A percentile compares a stretch with the other conserved stretches of the same genome.
Evolutionary conservation across 2,329 filamentous ascomycete genomes (phyloP).

Genomic region (Penicillium sp.): DNA sequence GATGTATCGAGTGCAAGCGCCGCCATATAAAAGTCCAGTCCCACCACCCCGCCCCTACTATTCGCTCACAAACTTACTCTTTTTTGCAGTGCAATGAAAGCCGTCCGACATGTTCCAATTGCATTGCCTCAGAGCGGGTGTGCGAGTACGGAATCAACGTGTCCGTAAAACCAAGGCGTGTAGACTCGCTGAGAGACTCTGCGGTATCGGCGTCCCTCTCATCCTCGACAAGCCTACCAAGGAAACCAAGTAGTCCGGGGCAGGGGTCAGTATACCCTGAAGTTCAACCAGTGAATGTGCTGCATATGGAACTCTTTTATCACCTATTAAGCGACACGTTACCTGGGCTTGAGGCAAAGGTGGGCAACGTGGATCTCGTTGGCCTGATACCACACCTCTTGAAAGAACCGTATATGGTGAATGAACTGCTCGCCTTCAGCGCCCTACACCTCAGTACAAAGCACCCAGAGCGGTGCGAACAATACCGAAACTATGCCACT

Average conservation of each 20-base stretch:
- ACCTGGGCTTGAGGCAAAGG: background rate
- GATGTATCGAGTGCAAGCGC: slow-evolving; percentile 34
- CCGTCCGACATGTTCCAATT: slow-evolving; percentile 29
- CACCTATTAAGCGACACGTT: slow-evolving; percentile 18
- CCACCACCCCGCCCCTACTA: too few relatives aligned
- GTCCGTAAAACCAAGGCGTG: background rate
- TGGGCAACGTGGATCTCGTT: background rate
- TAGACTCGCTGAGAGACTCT: background rate
- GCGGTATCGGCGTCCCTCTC: background rate
- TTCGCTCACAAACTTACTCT: too few relatives aligned
- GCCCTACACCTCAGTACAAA: slow-evolving; percentile 40
- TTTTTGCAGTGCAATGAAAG: slow-evolving; percentile 29
- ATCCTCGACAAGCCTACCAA: background rate
- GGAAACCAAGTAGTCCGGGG: background rate
- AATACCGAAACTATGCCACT: slow-evolving; percentile 25
- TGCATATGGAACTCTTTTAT: slow-evolving; percentile 27
- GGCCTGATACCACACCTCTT: slow-evolving; percentile 1
- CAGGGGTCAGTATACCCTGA: slow-evolving; percentile 1
- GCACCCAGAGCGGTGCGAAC: slow-evolving; percentile 31
- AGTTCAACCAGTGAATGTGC: slow-evolving; percentile 18
- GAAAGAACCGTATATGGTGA: slow-evolving; percentile 41
- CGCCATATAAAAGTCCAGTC: slow-evolving; percentile 25
- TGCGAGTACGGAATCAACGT: slow-evolving; percentile 11
- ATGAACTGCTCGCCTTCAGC: slow-evolving; percentile 44
- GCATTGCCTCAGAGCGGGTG: slow-evolving; percentile 16